Evolutionary conservation across 2,329 filamentous ascomycete genomes (phyloP), one percentile per base, ranked within the genome.

Genomic region (Fusarium sp.): DNA sequence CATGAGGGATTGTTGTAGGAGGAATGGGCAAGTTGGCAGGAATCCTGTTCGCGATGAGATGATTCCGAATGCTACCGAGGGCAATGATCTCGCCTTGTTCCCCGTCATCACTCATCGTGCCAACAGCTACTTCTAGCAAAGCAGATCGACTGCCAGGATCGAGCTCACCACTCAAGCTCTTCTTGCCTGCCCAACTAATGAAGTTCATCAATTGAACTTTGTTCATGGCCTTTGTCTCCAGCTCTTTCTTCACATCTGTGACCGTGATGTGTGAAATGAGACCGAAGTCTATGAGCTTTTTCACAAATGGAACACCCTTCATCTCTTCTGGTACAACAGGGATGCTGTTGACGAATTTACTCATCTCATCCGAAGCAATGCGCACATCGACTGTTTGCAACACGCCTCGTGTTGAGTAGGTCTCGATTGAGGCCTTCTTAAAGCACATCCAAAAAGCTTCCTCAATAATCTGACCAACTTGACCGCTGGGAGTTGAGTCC

Each of bases 401-500:
- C 12, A 99, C 91, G 63, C 97, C 97, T 66, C 92, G 90, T 26
- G 93, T 97, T 4, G 95, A 98, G 74, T 97, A 91, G 12, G 98
- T 89, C 78, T 98, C 95, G 65, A 98, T 94, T 1, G 90, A 92
- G 6, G 94, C 91, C 72, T 92, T 92, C 80, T 90, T 92, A 79
- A 93, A 96, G 72, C 94, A 95, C 41, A 91, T 97, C 96, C 96
- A 99, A 80, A 99, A 99, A 0, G 95, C 94, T 82, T 98, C 94
- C 79, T 98, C 95, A 60, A 99, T 94, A 70, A 94, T 92, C 79
- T 94, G 91, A 0, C 95, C 94, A 26, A 98, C 93, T 69, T 93
- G 89, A 2, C 89, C 89, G 70, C 93, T 97, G 3, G 96, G 96
- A 1, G 97, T 98, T 3, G 96, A 98, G 79, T 98, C 94, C 42